phyloP scores from a whole-genome alignment of 768 basidiomycete genomes.

The Boletus insuetus region DNA sequence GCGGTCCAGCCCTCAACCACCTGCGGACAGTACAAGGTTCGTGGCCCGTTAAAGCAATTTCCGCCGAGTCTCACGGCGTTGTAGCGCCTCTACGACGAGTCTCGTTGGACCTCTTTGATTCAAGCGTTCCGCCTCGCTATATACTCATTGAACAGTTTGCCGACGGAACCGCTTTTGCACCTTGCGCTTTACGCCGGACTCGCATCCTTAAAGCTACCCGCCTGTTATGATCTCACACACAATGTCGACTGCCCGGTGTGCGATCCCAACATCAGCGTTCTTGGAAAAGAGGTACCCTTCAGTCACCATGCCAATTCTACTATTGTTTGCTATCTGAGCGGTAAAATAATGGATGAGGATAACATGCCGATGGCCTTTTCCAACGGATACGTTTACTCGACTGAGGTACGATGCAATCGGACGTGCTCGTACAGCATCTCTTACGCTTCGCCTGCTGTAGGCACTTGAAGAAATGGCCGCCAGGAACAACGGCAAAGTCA shows the following conservation, averaged over 20 bases:
- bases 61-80: conserved; percentile 10
- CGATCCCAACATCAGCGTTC: conserved; percentile 66
- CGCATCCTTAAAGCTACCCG: conserved; percentile 83
- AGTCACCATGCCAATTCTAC: conserved; percentile 96
- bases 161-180: conserved; percentile 82
- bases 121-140: conserved; percentile 82
- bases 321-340: conserved; percentile 88
- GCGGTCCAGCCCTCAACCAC: conserved; percentile 70
- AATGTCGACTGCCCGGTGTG: conserved; percentile 93
- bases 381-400: conserved; percentile 90
- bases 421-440: background rate
- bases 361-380: conserved; percentile 92
- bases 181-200: conserved; percentile 91
- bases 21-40: conserved; percentile 78
- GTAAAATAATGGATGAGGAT: conserved; percentile 93
- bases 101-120: conserved; percentile 74
- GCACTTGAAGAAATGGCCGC: conserved; percentile 86
- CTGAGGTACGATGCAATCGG: conserved; percentile 58
- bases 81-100: conserved; percentile 79
- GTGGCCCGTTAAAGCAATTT: conserved; percentile 13
- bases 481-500: conserved; percentile 75
- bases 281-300: conserved; percentile 84
- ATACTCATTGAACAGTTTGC: conserved; percentile 83
- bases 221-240: conserved; percentile 68
- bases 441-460: conserved; percentile 37